These are phyloP conservation scores for Penicillium sp. DNA, from an alignment of 2,329 filamentous ascomycete species.

Conservation along the genomic window DNA sequence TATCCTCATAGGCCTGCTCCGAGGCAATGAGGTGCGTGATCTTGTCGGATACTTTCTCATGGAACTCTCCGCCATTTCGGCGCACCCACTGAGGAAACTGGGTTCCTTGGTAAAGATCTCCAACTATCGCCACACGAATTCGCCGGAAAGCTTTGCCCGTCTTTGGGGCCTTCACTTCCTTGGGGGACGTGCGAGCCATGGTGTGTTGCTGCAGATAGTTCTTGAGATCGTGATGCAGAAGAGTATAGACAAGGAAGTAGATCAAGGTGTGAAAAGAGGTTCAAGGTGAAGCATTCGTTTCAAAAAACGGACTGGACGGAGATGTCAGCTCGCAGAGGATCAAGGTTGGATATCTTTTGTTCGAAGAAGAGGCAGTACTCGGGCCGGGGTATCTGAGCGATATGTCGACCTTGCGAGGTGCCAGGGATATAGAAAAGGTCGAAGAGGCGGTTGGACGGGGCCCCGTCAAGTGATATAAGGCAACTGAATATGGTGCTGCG, in stretches of 20 bases:
- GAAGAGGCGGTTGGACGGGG: not conserved
- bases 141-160: constrained; percentile 54
- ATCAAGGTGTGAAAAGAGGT: not conserved
- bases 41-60: constrained; percentile 51
- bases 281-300: not conserved
- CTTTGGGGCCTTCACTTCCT: constrained; percentile 6
- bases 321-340: not conserved
- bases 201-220: not conserved
- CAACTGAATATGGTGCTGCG: too few relatives aligned
- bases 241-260: not conserved
- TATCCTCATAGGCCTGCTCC: constrained; percentile 60
- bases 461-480: too few relatives aligned
- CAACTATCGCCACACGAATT: constrained; percentile 59
- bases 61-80: constrained; percentile 62
- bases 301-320: too few relatives aligned
- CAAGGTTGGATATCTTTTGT: not conserved
- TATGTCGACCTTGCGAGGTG: not conserved
- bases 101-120: constrained; percentile 56
- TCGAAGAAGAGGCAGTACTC: not conserved
- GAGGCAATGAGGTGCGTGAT: constrained; percentile 76
- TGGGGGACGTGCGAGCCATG: not conserved
- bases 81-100: constrained; percentile 69
- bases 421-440: not conserved
- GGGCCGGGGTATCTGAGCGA: not conserved
- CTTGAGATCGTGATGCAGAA: not conserved